Conservation (phyloP, 1,139 yeast species). For the Yarrowia galli region DNA sequence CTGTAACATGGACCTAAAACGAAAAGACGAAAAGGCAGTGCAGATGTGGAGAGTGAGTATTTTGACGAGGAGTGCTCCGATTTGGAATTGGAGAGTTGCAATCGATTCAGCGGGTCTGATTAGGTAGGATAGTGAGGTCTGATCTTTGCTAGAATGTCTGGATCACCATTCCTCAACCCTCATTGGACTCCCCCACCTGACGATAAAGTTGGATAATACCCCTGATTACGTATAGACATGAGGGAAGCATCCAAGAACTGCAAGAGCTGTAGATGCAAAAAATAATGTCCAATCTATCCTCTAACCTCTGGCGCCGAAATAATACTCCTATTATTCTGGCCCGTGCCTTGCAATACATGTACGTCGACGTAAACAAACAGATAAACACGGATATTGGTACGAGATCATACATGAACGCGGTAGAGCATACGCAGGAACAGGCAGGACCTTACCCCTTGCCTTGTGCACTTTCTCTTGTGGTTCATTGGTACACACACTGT, state of each 20-base stretch:
- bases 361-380: not conserved
- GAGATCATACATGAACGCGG: not conserved
- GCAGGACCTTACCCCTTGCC: not conserved
- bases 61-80: not conserved
- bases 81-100: not conserved
- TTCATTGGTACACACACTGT: too few relatives aligned
- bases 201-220: not conserved
- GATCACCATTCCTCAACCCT: too few relatives aligned
- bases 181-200: not conserved
- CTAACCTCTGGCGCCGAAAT: not conserved
- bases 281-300: too few relatives aligned
- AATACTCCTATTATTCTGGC: not conserved
- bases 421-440: not conserved
- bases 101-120: not conserved
- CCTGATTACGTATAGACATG: conserved; percentile 6
- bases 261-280: not conserved
- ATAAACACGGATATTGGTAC: not conserved
- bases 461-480: not conserved
- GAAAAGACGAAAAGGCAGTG: not conserved
- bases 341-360: not conserved
- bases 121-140: not conserved
- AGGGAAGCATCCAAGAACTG: not conserved
- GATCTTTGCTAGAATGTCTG: too few relatives aligned
- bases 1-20: not conserved
- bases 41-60: not conserved